phyloP scores from a whole-genome alignment of 768 basidiomycete species.

The Trametopsis cervina region DNA sequence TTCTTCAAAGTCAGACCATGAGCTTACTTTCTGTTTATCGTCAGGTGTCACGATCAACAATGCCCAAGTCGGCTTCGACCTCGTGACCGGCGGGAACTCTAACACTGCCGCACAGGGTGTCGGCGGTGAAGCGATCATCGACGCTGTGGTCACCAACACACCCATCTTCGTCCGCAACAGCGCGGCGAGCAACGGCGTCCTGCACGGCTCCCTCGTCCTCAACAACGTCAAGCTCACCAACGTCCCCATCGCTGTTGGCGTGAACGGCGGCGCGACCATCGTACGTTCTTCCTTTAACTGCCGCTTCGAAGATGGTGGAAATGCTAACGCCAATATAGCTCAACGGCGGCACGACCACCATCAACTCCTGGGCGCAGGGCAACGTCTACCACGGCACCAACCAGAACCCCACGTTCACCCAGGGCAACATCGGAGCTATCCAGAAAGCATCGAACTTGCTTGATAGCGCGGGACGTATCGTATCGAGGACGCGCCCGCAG shows the following conservation, averaged over 20 bases:
- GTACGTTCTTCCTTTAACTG: constrained; percentile 2
- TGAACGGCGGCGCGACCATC: constrained; percentile 43
- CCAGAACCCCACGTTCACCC: constrained; percentile 36
- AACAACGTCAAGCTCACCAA: constrained; percentile 58
- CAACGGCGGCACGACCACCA: constrained; percentile 41
- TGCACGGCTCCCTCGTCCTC: constrained; percentile 56
- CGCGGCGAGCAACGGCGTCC: constrained; percentile 32
- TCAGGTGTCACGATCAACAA: constrained; percentile 31
- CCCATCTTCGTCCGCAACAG: constrained; percentile 54
- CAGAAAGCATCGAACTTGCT: constrained; percentile 50
- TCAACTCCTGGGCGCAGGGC: constrained; percentile 71
- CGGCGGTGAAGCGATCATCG: constrained; percentile 57
- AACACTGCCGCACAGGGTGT: constrained; percentile 27
- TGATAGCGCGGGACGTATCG: constrained; percentile 50
- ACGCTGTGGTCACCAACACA: constrained; percentile 54
- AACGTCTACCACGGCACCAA: constrained; percentile 57
- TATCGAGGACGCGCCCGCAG: constrained; percentile 52
- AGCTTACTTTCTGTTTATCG: no score
- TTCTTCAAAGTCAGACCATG: no score
- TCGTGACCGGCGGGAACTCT: constrained; percentile 11
- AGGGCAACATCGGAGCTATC: constrained; percentile 41
- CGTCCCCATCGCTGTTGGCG: constrained; percentile 54
- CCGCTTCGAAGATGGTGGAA: neutral
- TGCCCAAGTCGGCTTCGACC: constrained; percentile 29
- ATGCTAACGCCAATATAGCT: constrained; percentile 22